Percentiles rank a stretch among this genome's conserved stretches.
Conservation (phyloP, 1,284 basidiomycete species). For the Peniophora sp. region DNA sequence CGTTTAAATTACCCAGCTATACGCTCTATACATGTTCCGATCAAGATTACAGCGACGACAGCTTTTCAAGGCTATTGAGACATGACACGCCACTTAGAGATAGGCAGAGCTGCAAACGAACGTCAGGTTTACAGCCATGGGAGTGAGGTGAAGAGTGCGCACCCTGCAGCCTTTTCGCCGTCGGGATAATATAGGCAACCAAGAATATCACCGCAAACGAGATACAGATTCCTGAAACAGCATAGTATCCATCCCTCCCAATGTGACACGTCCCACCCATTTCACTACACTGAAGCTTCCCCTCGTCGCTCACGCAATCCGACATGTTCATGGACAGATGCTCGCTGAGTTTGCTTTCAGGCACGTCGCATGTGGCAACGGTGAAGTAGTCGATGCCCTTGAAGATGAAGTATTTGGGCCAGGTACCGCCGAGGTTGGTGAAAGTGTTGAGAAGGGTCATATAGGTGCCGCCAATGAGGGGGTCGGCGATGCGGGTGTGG, state of each 20-base stretch:
- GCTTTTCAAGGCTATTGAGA: too few relatives aligned
- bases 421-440: conserved; percentile 95
- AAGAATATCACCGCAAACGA: conserved; percentile 67
- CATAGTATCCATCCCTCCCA: conserved; percentile 89
- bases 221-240: conserved; percentile 77
- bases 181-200: conserved; percentile 76
- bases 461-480: conserved; percentile 94
- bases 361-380: conserved; percentile 72
- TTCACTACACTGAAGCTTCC: conserved; percentile 72
- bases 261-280: conserved; percentile 78
- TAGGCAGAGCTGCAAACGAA: background rate
- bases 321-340: conserved; percentile 34
- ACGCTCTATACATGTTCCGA: too few relatives aligned
- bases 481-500: conserved; percentile 96
- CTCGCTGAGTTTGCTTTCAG: conserved; percentile 27
- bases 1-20: too few relatives aligned
- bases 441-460: conserved; percentile 98
- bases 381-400: conserved; percentile 91
- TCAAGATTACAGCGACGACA: too few relatives aligned
- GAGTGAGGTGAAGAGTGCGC: conserved; percentile 20
- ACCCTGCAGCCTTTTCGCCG: conserved; percentile 83
- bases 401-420: conserved; percentile 91
- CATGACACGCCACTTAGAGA: background rate
- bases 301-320: conserved; percentile 88
- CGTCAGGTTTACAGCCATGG: background rate